Conservation (phyloP, 352 stramenopile species). For the Globisporangium cystogenes region DNA sequence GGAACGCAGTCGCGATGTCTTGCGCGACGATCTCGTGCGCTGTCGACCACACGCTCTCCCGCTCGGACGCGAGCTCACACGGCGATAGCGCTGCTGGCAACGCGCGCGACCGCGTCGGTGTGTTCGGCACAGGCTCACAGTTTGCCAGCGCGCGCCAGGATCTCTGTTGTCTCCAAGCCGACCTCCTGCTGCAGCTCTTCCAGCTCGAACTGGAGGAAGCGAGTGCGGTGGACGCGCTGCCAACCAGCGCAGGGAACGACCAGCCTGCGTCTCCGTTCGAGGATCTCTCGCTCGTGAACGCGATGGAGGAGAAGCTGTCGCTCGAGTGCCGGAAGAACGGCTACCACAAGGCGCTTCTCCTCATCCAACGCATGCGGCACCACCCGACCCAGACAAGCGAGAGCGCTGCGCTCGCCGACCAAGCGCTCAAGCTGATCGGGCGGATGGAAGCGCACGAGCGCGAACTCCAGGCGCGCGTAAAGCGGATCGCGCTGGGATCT, state of each 20-base stretch:
- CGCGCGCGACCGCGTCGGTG: slow-evolving; percentile 28
- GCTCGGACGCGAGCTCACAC: slow-evolving; percentile 10
- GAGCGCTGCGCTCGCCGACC: slow-evolving; percentile 18
- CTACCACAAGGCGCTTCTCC: slow-evolving; percentile 38
- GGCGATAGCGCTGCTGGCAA: slow-evolving; percentile 1
- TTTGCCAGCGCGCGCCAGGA: slow-evolving; percentile 46
- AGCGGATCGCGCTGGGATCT: background rate
- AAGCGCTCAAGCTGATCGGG: slow-evolving; percentile 38
- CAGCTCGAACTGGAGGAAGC: slow-evolving; percentile 50
- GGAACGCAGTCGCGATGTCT: slow-evolving; percentile 8
- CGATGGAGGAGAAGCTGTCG: slow-evolving; percentile 24
- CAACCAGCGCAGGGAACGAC: background rate
- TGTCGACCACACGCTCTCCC: slow-evolving; percentile 3
- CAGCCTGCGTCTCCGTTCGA: background rate
- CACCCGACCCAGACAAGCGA: slow-evolving; percentile 9
- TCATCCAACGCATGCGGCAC: slow-evolving; percentile 33
- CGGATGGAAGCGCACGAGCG: slow-evolving; percentile 36
- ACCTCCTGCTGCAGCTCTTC: slow-evolving; percentile 45
- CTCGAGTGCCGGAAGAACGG: slow-evolving; percentile 49
- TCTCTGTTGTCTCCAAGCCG: slow-evolving; percentile 48
- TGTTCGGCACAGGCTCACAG: slow-evolving; percentile 50
- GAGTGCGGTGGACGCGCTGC: slow-evolving; percentile 20
- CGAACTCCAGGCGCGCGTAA: slow-evolving; percentile 20
- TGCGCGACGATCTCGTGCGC: slow-evolving; percentile 37
- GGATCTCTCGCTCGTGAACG: slow-evolving; percentile 7